These are phyloP conservation scores for Trichopus zeylanicus DNA, from an alignment of 116 monocot species.

Conservation along the genomic window DNA sequence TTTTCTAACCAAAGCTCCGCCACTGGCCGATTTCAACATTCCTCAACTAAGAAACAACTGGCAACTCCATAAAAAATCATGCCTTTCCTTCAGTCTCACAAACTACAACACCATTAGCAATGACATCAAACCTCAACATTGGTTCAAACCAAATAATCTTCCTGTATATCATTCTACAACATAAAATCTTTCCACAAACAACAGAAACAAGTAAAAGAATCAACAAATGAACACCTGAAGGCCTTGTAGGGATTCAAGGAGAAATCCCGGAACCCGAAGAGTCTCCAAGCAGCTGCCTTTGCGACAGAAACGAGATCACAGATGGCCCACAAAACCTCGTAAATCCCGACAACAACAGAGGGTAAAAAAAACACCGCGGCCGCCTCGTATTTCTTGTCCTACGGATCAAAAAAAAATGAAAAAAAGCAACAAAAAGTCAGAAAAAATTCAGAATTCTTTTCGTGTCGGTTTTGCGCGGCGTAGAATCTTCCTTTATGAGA, in stretches of 20 bases:
- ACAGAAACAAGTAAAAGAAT: too few relatives aligned
- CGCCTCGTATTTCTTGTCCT: too few relatives aligned
- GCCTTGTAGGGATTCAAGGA: not conserved
- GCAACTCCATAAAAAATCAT: not conserved
- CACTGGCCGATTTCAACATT: not conserved
- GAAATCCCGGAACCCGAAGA: not conserved
- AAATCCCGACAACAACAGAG: not conserved
- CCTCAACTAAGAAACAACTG: not conserved
- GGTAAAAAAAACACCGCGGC: not conserved
- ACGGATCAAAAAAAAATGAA: not conserved
- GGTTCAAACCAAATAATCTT: not conserved
- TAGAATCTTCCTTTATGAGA: not conserved
- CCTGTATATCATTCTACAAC: not conserved
- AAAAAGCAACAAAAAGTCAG: not conserved
- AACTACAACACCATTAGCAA: too few relatives aligned
- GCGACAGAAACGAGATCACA: not conserved
- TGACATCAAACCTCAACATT: not conserved
- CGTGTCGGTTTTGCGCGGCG: not conserved
- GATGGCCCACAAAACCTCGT: not conserved
- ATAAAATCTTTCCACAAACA: too few relatives aligned
- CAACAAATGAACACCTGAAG: not conserved
- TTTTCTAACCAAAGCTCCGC: not conserved
- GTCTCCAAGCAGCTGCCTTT: not conserved
- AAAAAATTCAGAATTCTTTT: not conserved
- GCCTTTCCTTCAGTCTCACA: too few relatives aligned